Percentiles rank a stretch among this genome's conserved stretches.
These are phyloP conservation scores for Penicillium sp. DNA, from an alignment of 2,329 filamentous ascomycete species.

Conservation along the genomic window DNA sequence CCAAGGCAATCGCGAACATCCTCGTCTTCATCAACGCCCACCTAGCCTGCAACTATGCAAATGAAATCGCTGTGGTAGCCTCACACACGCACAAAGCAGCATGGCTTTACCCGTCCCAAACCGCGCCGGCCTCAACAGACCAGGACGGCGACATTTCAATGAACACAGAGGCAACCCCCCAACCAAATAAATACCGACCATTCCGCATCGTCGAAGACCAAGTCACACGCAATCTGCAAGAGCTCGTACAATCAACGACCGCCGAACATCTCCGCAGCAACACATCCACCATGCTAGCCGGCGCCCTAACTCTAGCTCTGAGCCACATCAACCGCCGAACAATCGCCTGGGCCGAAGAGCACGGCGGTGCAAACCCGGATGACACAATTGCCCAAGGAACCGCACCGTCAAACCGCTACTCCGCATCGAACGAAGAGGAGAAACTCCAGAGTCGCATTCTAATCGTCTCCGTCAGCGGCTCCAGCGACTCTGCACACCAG, in stretches of 20 bases:
- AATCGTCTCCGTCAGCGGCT: conserved; percentile 85
- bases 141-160: conserved; percentile 60
- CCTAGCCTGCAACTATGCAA: conserved; percentile 87
- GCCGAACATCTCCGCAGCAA: conserved; percentile 59
- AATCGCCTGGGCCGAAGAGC: conserved; percentile 63
- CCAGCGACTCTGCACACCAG: conserved; percentile 80
- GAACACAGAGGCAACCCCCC: conserved; percentile 46
- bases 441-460: conserved; percentile 79
- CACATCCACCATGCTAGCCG: conserved; percentile 83
- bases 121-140: conserved; percentile 17
- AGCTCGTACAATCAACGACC: conserved; percentile 71
- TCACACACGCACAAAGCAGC: conserved; percentile 82
- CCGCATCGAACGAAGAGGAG: conserved; percentile 29
- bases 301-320: conserved; percentile 85
- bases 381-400: conserved; percentile 41
- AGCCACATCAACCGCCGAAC: conserved; percentile 85
- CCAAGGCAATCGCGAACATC: conserved; percentile 81
- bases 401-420: conserved; percentile 27
- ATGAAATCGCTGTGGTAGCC: conserved; percentile 88
- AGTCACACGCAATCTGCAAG: conserved; percentile 71
- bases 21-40: conserved; percentile 97
- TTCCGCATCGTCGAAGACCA: conserved; percentile 85
- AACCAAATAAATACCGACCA: conserved; percentile 88
- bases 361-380: conserved; percentile 44
- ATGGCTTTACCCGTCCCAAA: conserved; percentile 77